Conservation (phyloP, 306 rosid genomes). For the Rosa multiflora region DNA sequence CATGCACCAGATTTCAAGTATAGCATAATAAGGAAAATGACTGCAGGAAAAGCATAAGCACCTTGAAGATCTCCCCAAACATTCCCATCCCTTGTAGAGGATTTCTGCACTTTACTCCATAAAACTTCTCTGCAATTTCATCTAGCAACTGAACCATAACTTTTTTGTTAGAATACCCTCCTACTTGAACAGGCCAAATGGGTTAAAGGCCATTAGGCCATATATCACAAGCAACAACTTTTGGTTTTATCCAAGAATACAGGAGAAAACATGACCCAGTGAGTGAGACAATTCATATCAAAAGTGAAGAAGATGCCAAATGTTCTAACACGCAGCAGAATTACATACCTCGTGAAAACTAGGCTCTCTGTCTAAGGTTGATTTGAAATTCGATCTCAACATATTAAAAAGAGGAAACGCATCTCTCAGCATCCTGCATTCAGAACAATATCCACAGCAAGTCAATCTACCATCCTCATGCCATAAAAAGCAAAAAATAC, state of each 20-base stretch:
- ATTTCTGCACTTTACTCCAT: conserved; percentile 74
- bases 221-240: not conserved
- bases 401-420: conserved; percentile 86
- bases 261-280: not conserved
- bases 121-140: conserved; percentile 79
- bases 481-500: not conserved
- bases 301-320: not conserved
- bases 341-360: conserved; percentile 68
- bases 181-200: conserved; percentile 16
- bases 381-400: conserved; percentile 64
- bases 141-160: conserved; percentile 73
- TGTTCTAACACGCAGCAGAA: not conserved
- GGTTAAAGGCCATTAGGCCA: not conserved
- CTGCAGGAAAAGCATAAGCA: conserved; percentile 14
- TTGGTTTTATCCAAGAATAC: not conserved
- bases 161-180: conserved; percentile 34
- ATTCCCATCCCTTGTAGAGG: conserved; percentile 94
- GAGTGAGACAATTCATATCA: not conserved
- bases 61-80: conserved; percentile 97
- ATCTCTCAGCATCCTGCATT: conserved; percentile 87
- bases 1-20: conserved; percentile 1
- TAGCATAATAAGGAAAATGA: not conserved
- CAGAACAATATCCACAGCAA: not conserved
- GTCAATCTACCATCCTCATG: not conserved
- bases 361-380: conserved; percentile 78